Conservation (phyloP, 208 protist species). For the Trypanosoma caninum region DNA sequence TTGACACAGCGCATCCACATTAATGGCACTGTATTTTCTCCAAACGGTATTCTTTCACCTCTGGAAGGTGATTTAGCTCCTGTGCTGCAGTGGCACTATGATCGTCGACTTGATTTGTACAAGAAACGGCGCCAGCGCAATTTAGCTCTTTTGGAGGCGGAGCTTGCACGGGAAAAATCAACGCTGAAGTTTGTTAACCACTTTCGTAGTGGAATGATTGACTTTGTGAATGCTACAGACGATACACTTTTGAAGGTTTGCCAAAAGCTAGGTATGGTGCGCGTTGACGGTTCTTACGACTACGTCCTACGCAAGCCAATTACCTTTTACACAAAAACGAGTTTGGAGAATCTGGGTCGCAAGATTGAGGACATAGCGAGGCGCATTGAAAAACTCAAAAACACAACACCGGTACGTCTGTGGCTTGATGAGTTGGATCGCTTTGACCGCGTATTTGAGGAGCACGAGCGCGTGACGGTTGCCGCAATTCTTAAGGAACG, state of each 20-base stretch:
- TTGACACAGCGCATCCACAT: conserved; percentile 77
- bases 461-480: conserved; percentile 66
- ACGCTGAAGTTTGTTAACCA: conserved; percentile 83
- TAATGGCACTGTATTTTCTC: conserved; percentile 86
- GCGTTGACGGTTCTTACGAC: conserved; percentile 75
- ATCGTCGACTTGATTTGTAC: conserved; percentile 87
- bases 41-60: conserved; percentile 72
- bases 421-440: conserved; percentile 88
- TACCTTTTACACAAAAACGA: conserved; percentile 86
- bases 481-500: conserved; percentile 81
- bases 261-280: conserved; percentile 59
- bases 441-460: conserved; percentile 82
- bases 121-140: conserved; percentile 80
- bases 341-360: conserved; percentile 64
- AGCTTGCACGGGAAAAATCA: conserved; percentile 65
- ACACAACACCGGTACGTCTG: conserved; percentile 80
- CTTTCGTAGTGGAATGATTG: conserved; percentile 80
- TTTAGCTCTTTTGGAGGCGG: conserved; percentile 57
- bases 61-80: conserved; percentile 69
- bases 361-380: conserved; percentile 57
- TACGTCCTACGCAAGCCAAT: conserved; percentile 88
- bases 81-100: conserved; percentile 90
- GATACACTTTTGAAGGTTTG: conserved; percentile 71
- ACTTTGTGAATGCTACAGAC: conserved; percentile 78
- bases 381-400: conserved; percentile 72